These are phyloP conservation scores for Pleodorina starrii DNA, from an alignment of 139 green algal species.

Conservation along the genomic window DNA sequence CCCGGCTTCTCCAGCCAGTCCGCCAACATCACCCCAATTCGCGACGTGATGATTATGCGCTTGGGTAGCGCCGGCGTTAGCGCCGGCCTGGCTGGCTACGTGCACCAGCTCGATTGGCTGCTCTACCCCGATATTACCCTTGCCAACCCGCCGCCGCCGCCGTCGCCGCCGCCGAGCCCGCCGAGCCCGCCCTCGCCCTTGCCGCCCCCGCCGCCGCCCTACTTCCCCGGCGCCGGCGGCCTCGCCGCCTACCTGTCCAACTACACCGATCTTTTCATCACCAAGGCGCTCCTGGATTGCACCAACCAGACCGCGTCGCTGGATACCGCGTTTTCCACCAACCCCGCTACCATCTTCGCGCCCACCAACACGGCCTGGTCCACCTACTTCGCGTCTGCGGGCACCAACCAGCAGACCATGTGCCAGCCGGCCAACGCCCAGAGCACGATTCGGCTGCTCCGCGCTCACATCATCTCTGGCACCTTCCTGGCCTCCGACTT, in stretches of 20 bases:
- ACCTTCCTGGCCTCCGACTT: background rate
- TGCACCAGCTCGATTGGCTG: background rate
- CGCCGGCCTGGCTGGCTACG: background rate
- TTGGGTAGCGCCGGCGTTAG: background rate
- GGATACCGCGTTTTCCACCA: background rate
- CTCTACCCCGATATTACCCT: background rate
- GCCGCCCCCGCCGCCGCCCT: background rate
- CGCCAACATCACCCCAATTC: background rate
- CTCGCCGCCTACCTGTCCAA: background rate
- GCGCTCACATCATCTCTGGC: background rate
- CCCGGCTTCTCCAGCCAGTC: background rate
- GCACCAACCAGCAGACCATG: background rate
- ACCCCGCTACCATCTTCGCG: background rate
- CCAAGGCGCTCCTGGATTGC: background rate
- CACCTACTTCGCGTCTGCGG: background rate
- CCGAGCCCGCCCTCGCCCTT: background rate
- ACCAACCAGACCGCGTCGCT: background rate
- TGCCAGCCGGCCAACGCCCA: background rate
- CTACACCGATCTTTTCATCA: conserved; percentile 2
- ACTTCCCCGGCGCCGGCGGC: background rate
- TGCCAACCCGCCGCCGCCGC: background rate
- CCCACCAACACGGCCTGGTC: background rate
- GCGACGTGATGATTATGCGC: background rate
- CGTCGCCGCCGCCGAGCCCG: background rate
- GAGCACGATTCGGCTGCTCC: background rate